A percentile compares a stretch with the other conserved stretches of the same genome.
phyloP scores from a whole-genome alignment of 768 basidiomycete species.

The Podaxis pistillaris region DNA sequence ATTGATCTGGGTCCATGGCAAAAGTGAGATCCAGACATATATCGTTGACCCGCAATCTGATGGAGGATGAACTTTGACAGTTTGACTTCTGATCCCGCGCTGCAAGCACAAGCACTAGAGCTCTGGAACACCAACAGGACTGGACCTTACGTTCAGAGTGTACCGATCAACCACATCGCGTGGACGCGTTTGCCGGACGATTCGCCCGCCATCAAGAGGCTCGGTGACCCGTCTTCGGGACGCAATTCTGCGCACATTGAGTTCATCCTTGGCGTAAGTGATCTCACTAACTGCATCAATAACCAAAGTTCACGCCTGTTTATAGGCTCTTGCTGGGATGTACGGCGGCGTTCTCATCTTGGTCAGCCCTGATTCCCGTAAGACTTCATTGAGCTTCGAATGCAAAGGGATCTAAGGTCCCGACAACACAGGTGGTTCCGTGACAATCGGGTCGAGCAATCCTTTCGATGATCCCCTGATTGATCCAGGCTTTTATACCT shows the following conservation, averaged over 20 bases:
- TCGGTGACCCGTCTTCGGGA: conserved; percentile 13
- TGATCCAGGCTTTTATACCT: conserved; percentile 12
- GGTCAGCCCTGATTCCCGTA: conserved; percentile 28
- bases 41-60: background rate
- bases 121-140: conserved; percentile 16
- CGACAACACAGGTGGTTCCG: conserved; percentile 17
- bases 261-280: conserved; percentile 5
- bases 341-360: conserved; percentile 20
- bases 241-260: conserved; percentile 15
- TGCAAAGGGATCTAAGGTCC: background rate
- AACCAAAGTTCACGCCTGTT: background rate
- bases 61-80: background rate
- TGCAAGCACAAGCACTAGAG: conserved; percentile 10
- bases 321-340: conserved; percentile 21
- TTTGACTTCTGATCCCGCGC: background rate
- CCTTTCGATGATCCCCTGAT: conserved; percentile 27
- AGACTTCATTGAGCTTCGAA: background rate
- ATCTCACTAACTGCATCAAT: background rate
- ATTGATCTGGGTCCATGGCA: conserved; percentile 12
- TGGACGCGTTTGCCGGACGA: conserved; percentile 13
- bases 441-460: conserved; percentile 20
- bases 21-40: background rate
- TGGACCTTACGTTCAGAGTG: conserved; percentile 1
- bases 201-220: background rate
- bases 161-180: conserved; percentile 5